Evolutionary conservation across 2,329 filamentous ascomycete genomes (phyloP).

Genomic region (Iodosphaeria phyllophila): DNA sequence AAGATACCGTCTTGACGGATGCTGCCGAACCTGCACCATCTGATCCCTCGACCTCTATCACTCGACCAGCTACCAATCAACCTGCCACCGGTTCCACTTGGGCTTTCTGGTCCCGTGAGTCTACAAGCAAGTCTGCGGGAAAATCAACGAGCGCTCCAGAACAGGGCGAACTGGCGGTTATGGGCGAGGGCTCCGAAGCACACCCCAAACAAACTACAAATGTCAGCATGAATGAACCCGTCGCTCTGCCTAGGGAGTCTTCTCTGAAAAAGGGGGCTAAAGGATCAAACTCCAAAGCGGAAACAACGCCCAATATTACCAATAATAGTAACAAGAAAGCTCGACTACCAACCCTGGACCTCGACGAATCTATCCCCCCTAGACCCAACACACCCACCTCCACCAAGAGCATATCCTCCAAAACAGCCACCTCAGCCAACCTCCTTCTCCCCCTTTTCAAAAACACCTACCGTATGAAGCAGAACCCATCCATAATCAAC

Average conservation of each 20-base stretch:
- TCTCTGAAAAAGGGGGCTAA: slow-evolving; percentile 10
- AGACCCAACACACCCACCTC: slow-evolving; percentile 16
- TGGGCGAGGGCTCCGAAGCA: slow-evolving; percentile 35
- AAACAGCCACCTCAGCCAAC: slow-evolving; percentile 24
- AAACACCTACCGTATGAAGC: slow-evolving; percentile 47
- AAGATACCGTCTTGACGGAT: slow-evolving; percentile 25
- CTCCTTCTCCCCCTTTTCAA: slow-evolving; percentile 51
- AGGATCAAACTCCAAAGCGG: slow-evolving; percentile 11
- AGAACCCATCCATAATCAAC: slow-evolving; percentile 52
- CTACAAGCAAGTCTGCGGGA: slow-evolving; percentile 16
- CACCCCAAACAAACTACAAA: slow-evolving; percentile 29
- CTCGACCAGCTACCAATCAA: too few species aligned
- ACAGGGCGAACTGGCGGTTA: slow-evolving; percentile 34
- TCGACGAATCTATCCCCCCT: slow-evolving; percentile 18
- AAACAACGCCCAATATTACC: slow-evolving; percentile 3
- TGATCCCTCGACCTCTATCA: slow-evolving; percentile 3
- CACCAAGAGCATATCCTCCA: too few species aligned
- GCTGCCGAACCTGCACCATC: slow-evolving; percentile 13
- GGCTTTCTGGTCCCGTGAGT: slow-evolving; percentile 62
- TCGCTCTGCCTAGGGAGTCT: slow-evolving; percentile 14
- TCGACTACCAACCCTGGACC: slow-evolving; percentile 27
- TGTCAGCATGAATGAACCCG: slow-evolving; percentile 18
- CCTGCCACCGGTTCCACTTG: slow-evolving; percentile 46
- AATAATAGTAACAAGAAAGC: slow-evolving; percentile 23
- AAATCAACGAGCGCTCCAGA: slow-evolving; percentile 16